Evolutionary conservation across 2,329 filamentous ascomycete genomes (phyloP).

Genomic region (Epichloe sibirici): DNA sequence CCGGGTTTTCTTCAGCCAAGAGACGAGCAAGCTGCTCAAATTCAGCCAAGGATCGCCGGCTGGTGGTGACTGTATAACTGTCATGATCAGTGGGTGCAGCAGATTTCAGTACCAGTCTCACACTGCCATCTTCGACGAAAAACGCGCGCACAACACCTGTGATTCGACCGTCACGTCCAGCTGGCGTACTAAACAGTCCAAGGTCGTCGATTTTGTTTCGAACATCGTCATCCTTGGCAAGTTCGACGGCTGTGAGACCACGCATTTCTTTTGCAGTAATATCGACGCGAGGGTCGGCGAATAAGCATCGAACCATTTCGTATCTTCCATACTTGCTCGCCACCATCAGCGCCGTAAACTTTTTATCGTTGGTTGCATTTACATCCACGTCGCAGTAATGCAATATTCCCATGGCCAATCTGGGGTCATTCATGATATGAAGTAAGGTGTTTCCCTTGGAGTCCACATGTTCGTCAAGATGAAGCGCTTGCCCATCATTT

Average conservation of each 20-base stretch:
- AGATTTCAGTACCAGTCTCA: constrained; percentile 87
- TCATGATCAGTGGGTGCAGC: constrained; percentile 71
- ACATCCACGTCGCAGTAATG: constrained; percentile 85
- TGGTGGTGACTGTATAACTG: constrained; percentile 89
- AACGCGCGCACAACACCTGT: constrained; percentile 91
- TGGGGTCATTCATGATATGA: constrained; percentile 86
- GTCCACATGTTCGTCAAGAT: constrained; percentile 88
- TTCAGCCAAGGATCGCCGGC: constrained; percentile 72
- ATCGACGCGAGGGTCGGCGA: constrained; percentile 79
- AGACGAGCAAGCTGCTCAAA: constrained; percentile 84
- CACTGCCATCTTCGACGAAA: constrained; percentile 92
- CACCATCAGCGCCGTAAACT: constrained; percentile 92
- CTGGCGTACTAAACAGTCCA: constrained; percentile 63
- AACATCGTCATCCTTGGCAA: constrained; percentile 96
- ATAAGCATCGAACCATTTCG: constrained; percentile 82
- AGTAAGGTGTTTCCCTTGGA: constrained; percentile 85
- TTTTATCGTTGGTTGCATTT: constrained; percentile 89
- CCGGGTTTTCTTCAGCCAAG: constrained; percentile 79
- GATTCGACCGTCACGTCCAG: constrained; percentile 64
- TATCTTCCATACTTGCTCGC: constrained; percentile 95
- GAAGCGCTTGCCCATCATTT: constrained; percentile 65
- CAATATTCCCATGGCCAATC: constrained; percentile 63
- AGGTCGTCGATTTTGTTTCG: constrained; percentile 94
- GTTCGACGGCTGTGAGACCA: constrained; percentile 84
- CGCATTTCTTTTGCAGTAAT: constrained; percentile 70